Base-by-base conservation (phyloP, 2,329 filamentous ascomycete genomes). In the Fusarium sp. region DNA sequence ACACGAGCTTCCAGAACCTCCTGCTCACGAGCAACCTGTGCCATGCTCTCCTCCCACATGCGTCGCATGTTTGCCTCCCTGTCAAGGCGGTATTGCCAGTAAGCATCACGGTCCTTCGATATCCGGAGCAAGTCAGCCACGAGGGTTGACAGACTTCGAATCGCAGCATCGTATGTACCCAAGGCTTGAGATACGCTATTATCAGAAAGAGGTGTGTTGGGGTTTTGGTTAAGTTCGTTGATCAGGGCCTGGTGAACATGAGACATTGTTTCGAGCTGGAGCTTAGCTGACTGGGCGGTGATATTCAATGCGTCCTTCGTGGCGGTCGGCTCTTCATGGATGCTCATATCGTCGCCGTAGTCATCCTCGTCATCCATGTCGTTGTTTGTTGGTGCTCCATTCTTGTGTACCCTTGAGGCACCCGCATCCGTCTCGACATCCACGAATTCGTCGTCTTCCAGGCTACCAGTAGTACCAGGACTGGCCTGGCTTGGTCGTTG, bases 31-130 rank as follows among this genome's bases (percentile, higher is more conserved):
- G 94, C 96, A n/a, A 99, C 92, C 74, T 94, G 90, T 12, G 96
- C 94, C 96, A 99, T 98, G 80, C 94, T 98, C 76, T 99, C 96
- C 81, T 99, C 96, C 96, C 96, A 99, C 89, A 99, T 93, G 63
- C 93, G 91, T 39, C 96, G 90, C 81, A 98, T 91, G 77, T 97
- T 93, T 44, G 91, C 90, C 81, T 99, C 96, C 56, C 94, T 91
- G 72, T 97, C 94, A 42, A 99, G 84, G 16, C 94, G 90, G 77
- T 97, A 97, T 79, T 98, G 95, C 96, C 96, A 99, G 78, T 97
- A 97, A 1, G 93, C 90, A 79, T 99, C 96, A 53, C 97, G 91
- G 77, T 99, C 96, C 74, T 92, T 91, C 11, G 94, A 95, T 75
- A 99, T 98, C 52, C 94, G 93, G 48, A 98, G 84, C 11, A 99